These are phyloP conservation scores for Hyphopichia burtonii DNA, from an alignment of 1,139 yeast species.

Conservation along the genomic window DNA sequence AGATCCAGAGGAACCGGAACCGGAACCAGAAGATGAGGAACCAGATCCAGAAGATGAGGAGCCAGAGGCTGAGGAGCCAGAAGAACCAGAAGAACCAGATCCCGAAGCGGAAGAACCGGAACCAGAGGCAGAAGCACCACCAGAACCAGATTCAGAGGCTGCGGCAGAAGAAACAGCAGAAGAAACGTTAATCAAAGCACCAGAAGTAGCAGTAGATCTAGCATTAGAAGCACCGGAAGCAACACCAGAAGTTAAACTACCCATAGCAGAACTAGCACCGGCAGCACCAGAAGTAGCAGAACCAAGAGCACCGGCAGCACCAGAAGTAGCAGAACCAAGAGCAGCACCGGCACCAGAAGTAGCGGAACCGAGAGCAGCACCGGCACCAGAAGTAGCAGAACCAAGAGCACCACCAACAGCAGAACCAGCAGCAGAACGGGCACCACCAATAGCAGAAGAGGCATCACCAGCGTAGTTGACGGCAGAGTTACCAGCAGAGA, in stretches of 20 bases:
- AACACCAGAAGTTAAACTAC: constrained; percentile 13
- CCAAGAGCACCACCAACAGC: constrained; percentile 5
- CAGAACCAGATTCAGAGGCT: constrained; percentile 15
- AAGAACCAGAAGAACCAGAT: constrained; percentile 12
- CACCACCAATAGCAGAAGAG: constrained; percentile 11
- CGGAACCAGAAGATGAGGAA: constrained; percentile 8
- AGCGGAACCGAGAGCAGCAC: constrained; percentile 6
- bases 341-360: constrained; percentile 9
- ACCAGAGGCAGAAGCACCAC: constrained; percentile 13
- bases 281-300: constrained; percentile 4
- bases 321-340: constrained; percentile 9
- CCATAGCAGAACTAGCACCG: constrained; percentile 11
- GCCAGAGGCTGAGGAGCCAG: constrained; percentile 9
- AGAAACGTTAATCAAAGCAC: constrained; percentile 13
- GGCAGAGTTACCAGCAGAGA: constrained; percentile 8
- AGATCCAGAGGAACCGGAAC: constrained; percentile 8
- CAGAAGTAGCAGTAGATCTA: constrained; percentile 14
- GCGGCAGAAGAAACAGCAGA: constrained; percentile 15
- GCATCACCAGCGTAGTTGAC: constrained; percentile 17
- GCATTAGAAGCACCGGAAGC: constrained; percentile 19
- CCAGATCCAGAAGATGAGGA: constrained; percentile 11
- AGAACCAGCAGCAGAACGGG: constrained; percentile 7
- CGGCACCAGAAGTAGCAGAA: constrained; percentile 4
- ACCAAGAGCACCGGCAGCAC: constrained; percentile 13
- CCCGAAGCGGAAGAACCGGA: constrained; percentile 14